Percentiles rank a stretch among this genome's conserved stretches.
Evolutionary conservation across 2,329 filamentous ascomycete species (phyloP).

Genomic region (Ophiosphaerella herpotricha): DNA sequence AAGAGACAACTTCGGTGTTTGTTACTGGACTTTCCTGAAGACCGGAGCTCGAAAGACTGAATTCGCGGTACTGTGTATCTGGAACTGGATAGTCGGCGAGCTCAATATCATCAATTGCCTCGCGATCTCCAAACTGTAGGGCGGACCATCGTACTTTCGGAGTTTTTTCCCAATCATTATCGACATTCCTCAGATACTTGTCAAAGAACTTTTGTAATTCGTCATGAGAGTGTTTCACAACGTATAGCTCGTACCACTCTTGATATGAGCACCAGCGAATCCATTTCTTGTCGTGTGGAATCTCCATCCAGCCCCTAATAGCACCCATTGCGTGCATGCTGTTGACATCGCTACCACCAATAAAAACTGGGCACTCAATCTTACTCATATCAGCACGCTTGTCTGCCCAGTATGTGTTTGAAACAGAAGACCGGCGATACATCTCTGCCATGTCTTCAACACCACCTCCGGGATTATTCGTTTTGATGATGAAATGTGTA

Average conservation of each 20-base stretch:
- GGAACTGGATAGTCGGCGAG: conserved; percentile 20
- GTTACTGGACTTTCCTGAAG: conserved; percentile 3
- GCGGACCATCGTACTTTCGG: conserved; percentile 51
- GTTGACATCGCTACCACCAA: conserved; percentile 19
- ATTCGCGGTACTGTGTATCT: conserved; percentile 16
- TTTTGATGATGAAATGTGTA: conserved; percentile 44
- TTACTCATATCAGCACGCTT: conserved; percentile 24
- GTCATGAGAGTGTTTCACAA: conserved; percentile 11
- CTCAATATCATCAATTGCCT: conserved; percentile 23
- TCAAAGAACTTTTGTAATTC: conserved; percentile 50
- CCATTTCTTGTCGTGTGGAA: conserved; percentile 26
- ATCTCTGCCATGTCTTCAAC: conserved; percentile 52
- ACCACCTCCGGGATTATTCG: conserved; percentile 26
- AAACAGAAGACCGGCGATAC: conserved; percentile 43
- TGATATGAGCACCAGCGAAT: conserved; percentile 22
- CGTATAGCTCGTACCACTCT: conserved; percentile 29
- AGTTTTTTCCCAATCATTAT: conserved; percentile 56
- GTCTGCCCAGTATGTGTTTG: conserved; percentile 28
- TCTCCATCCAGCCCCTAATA: conserved; percentile 19
- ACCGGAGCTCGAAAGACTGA: conserved; percentile 13
- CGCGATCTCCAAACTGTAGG: conserved; percentile 30
- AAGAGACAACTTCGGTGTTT: conserved; percentile 6
- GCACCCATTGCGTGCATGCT: conserved; percentile 26
- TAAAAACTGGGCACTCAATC: conserved; percentile 26
- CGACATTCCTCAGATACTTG: conserved; percentile 48